Percentiles rank a stretch among this genome's conserved stretches.
phyloP scores from a whole-genome alignment of 2,329 filamentous ascomycete species.

The Cercospora citrullina region DNA sequence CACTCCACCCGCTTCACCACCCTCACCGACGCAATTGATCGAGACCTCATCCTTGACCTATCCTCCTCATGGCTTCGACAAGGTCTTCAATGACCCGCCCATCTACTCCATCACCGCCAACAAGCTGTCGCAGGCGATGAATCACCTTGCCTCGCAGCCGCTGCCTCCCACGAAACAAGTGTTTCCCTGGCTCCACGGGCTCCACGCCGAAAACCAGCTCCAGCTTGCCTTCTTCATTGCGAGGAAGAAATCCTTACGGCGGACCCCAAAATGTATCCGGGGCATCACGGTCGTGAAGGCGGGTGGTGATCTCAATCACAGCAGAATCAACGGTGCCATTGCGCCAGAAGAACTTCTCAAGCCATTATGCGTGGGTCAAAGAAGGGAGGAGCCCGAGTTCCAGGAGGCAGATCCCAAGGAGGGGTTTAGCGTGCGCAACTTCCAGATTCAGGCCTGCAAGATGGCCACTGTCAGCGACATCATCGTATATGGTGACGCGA shows the following conservation, averaged over 20 bases:
- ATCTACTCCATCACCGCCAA: conserved; percentile 73
- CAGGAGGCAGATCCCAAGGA: conserved; percentile 81
- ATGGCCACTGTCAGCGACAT: conserved; percentile 86
- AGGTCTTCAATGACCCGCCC: conserved; percentile 56
- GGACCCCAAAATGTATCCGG: conserved; percentile 73
- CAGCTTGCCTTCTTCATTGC: conserved; percentile 88
- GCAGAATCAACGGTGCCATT: conserved; percentile 84
- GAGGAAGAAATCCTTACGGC: conserved; percentile 68
- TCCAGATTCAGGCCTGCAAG: conserved; percentile 93
- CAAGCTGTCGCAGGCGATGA: conserved; percentile 69
- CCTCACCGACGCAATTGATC: conserved; percentile 56
- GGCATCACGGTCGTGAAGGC: conserved; percentile 86
- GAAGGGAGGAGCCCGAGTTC: conserved; percentile 59
- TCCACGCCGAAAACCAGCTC: conserved; percentile 84
- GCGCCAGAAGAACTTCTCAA: conserved; percentile 77
- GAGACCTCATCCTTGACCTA: conserved; percentile 69
- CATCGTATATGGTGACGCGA: conserved; percentile 81
- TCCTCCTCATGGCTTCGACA: conserved; percentile 66
- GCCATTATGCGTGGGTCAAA: conserved; percentile 31
- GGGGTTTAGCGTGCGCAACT: conserved; percentile 94
- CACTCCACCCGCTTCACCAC: conserved; percentile 60
- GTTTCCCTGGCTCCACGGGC: conserved; percentile 94
- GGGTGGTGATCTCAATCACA: conserved; percentile 71
- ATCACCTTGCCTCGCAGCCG: conserved; percentile 74
- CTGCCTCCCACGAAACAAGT: conserved; percentile 81